Evolutionary conservation across 495 filamentous ascomycete genomes (phyloP).

Genomic region (Podospora pseudocomata): DNA sequence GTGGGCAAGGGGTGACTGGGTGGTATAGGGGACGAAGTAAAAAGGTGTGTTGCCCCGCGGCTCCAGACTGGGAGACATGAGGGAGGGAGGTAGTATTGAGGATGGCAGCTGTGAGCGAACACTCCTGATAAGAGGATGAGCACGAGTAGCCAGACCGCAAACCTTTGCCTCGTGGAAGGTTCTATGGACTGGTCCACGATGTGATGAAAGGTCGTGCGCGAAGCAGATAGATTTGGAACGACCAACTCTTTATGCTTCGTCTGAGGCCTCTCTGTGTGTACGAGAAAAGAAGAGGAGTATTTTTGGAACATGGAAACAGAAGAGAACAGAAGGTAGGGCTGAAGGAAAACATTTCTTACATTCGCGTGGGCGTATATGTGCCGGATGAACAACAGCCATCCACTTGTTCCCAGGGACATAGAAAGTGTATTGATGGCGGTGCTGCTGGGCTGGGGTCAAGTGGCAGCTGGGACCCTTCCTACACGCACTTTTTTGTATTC

Average conservation of each 20-base stretch:
- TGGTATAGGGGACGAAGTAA: neutral
- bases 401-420: neutral
- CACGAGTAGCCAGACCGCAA: too few species aligned
- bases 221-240: neutral
- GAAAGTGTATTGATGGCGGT: neutral
- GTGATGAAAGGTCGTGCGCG: too few species aligned
- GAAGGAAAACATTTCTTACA: neutral
- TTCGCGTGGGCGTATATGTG: neutral
- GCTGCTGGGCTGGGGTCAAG: neutral
- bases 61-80: constrained; percentile 8
- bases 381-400: neutral
- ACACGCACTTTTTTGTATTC: neutral
- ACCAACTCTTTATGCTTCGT: neutral
- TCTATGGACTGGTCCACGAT: neutral
- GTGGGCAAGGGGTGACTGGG: neutral
- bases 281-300: neutral
- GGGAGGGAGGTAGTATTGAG: neutral
- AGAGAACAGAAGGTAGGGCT: neutral
- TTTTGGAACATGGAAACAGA: constrained; percentile 11
- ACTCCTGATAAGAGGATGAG: neutral
- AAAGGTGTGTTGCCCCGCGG: constrained; percentile 1
- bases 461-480: neutral
- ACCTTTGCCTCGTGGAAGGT: neutral
- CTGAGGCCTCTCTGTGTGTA: neutral
- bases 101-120: neutral